Percentiles rank a stretch among this genome's conserved stretches.
phyloP scores from a whole-genome alignment of 306 rosid species.

The Lupinus albus region DNA sequence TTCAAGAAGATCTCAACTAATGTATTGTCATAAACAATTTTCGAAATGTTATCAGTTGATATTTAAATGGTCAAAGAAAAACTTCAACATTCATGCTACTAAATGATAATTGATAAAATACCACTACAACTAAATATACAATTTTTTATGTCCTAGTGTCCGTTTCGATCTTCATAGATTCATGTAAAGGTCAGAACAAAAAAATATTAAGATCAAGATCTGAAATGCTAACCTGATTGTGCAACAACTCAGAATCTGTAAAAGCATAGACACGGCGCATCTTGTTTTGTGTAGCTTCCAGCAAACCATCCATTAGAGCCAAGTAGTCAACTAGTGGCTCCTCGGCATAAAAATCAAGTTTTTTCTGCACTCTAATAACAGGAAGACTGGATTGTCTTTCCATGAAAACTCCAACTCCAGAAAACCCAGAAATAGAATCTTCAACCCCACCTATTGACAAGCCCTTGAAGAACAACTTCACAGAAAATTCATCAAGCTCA shows the following conservation, averaged over 20 bases:
- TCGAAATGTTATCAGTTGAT: background rate
- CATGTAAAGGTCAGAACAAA: background rate
- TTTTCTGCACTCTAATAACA: conserved; percentile 77
- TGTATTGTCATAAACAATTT: background rate
- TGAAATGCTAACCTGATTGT: conserved; percentile 62
- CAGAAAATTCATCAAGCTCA: conserved; percentile 71
- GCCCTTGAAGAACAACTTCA: conserved; percentile 90
- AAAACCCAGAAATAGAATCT: conserved; percentile 62
- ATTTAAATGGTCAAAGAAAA: conserved; percentile 4
- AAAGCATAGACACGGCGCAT: conserved; percentile 58
- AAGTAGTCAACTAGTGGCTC: conserved; percentile 78
- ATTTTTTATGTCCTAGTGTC: conserved; percentile 5
- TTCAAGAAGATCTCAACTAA: conserved; percentile 13
- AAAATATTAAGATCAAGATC: conserved; percentile 2
- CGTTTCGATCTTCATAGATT: conserved; percentile 15
- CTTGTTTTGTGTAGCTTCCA: conserved; percentile 54
- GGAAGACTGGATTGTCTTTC: conserved; percentile 60
- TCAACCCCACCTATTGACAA: conserved; percentile 69
- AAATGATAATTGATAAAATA: background rate
- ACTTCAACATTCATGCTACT: background rate
- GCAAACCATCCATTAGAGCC: conserved; percentile 85
- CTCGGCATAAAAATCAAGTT: conserved; percentile 81
- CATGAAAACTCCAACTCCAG: conserved; percentile 95
- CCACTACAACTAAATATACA: background rate
- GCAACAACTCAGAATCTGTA: conserved; percentile 75